Evolutionary conservation across 108 stramenopile species (phyloP).

Genomic region (Tribonema minus): DNA sequence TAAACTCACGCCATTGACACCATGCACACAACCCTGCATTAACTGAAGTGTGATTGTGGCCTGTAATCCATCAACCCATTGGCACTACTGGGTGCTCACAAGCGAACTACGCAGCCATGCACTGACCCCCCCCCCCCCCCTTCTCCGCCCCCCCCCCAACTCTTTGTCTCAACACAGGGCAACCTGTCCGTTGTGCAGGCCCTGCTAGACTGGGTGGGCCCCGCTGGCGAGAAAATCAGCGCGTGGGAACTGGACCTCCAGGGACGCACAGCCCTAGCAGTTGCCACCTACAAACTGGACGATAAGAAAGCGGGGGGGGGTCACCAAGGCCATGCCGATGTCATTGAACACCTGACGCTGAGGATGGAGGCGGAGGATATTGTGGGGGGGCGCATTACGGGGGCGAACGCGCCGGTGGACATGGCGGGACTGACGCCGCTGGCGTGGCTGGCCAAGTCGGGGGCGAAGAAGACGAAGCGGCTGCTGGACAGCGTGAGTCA

Average conservation of each 20-base stretch:
- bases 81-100: no score
- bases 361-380: slow-evolving; percentile 14
- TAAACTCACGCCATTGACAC: no score
- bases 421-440: slow-evolving; percentile 18
- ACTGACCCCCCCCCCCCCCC: no score
- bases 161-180: background rate
- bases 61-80: no score
- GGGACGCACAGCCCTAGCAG: background rate
- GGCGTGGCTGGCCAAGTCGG: slow-evolving; percentile 15
- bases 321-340: background rate
- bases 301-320: background rate
- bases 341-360: background rate
- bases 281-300: no score
- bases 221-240: background rate
- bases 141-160: no score
- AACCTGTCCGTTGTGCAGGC: background rate
- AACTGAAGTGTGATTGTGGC: no score
- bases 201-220: background rate
- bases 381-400: slow-evolving; percentile 1
- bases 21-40: no score
- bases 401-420: slow-evolving; percentile 27
- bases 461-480: slow-evolving; percentile 2
- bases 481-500: background rate
- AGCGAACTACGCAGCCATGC: no score
- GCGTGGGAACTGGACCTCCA: background rate